These are phyloP conservation scores for Filosporella fistucella DNA, from an alignment of 495 filamentous ascomycete genomes.

Conservation along the genomic window DNA sequence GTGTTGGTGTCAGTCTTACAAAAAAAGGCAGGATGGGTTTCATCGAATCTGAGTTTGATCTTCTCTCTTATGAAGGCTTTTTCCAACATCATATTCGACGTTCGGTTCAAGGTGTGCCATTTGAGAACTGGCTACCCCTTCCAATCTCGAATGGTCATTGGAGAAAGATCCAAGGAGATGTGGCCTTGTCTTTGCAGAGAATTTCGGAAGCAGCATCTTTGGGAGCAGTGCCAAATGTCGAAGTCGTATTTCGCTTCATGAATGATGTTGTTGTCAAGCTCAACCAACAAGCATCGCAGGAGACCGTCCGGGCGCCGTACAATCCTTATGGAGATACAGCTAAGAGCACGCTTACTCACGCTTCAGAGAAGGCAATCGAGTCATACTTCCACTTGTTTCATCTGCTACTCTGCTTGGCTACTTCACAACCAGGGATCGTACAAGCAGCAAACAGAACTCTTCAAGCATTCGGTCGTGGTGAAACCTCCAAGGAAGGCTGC, in stretches of 20 bases:
- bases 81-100: constrained; percentile 23
- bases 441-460: constrained; percentile 29
- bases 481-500: constrained; percentile 33
- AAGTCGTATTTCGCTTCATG: constrained; percentile 46
- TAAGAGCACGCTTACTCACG: constrained; percentile 39
- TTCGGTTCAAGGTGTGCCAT: constrained; percentile 36
- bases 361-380: constrained; percentile 48
- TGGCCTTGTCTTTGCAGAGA: constrained; percentile 11
- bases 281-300: constrained; percentile 26
- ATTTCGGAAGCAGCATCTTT: constrained; percentile 19
- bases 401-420: constrained; percentile 38
- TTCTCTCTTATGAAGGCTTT: constrained; percentile 38
- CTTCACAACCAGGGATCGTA: constrained; percentile 19
- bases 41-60: constrained; percentile 43
- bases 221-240: constrained; percentile 10
- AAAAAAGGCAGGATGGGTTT: neutral
- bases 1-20: constrained; percentile 37
- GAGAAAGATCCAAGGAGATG: constrained; percentile 27
- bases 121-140: constrained; percentile 41
- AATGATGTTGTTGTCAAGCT: constrained; percentile 46
- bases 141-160: constrained; percentile 44
- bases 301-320: neutral
- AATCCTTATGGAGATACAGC: neutral
- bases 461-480: constrained; percentile 30
- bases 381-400: constrained; percentile 51